Evolutionary conservation across 768 basidiomycete genomes (phyloP).

Genomic region (Ramaria sp.): DNA sequence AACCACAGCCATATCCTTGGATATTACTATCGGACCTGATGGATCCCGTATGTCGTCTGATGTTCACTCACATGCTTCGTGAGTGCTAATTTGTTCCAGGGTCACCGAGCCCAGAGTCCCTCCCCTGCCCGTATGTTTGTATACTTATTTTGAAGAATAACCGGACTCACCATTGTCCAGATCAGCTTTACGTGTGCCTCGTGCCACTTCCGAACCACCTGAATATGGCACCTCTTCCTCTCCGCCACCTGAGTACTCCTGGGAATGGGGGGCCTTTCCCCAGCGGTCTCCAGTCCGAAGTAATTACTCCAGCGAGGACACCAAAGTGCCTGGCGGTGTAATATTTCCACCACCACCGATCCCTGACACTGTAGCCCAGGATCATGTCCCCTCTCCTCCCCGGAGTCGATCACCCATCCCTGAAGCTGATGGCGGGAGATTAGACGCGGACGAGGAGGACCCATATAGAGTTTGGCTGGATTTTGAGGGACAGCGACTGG

Average conservation of each 20-base stretch:
- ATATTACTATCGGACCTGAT: not conserved
- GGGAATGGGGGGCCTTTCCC: slow-evolving; percentile 93
- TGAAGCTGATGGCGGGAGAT: slow-evolving; percentile 30
- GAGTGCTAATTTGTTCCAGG: not conserved
- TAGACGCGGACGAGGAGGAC: slow-evolving; percentile 51
- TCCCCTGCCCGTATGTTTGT: not conserved
- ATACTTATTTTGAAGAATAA: not conserved
- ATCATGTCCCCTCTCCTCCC: not conserved
- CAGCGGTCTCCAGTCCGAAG: slow-evolving; percentile 59
- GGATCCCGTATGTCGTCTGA: slow-evolving; percentile 6
- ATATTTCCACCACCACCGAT: slow-evolving; percentile 45
- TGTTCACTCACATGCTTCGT: not conserved
- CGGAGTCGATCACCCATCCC: slow-evolving; percentile 5
- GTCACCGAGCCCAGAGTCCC: slow-evolving; percentile 8
- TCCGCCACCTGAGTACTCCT: slow-evolving; percentile 53
- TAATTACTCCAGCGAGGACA: slow-evolving; percentile 28
- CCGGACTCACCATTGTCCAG: not conserved
- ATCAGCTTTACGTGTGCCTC: slow-evolving; percentile 4
- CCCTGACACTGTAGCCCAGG: slow-evolving; percentile 16
- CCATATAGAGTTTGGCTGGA: slow-evolving; percentile 53
- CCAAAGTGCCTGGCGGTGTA: slow-evolving; percentile 33
- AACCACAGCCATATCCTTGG: not conserved
- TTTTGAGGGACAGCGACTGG: slow-evolving; percentile 46
- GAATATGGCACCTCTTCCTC: slow-evolving; percentile 12
- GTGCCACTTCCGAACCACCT: slow-evolving; percentile 12